Base-by-base conservation (phyloP, 2,329 filamentous ascomycete genomes). In the Arthrobotrys sphaeroides region DNA sequence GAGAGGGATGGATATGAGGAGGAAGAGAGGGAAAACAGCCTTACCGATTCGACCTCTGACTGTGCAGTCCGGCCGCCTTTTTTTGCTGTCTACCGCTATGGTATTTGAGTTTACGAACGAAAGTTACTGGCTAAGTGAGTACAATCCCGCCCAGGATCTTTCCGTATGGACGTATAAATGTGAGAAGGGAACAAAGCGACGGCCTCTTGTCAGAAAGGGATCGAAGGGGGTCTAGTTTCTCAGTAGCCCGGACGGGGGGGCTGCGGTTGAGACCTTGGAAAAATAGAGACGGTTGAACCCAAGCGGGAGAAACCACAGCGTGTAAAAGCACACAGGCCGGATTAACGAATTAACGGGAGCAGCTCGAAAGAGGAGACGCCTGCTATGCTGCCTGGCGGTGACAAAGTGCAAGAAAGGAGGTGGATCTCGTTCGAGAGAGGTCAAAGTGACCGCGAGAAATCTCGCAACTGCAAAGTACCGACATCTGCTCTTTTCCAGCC, bases 351-450 rank as follows among this genome's bases (percentile, higher is more conserved):
- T 22, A 24, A 36, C 47, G 47, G 57, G 57, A 49, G 45, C 45
- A 24, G 12, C 16, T 49, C 22, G 43, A 20, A 62, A 38, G 43
- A 55, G 66, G 55, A 64, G 40, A 28, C 36, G 36, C 59, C 57
- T 61, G 67, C 59, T 38, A 47, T 47, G 57, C 66, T 57, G 57
- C 67, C 67, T 72, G 47, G 66, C 51, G 13, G 64, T 62, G 55
- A 70, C 66, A 70, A 70, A 70, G 66, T 70, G 66, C 55, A 70
- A 70, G 53, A 62, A 70, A 70, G 55, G 66, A 70, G 66, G 66
- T 70, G 66, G 66, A 55, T 51, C 55, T 42, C 10, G 28, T 43
- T 60, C 26, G 7, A 22, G 66, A 57, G 66, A 70, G 66, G 55
- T 70, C 66, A 53, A 70, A 70, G 55, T 53, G 20, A 55, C 55